phyloP scores from a whole-genome alignment of 768 basidiomycete species.

The Mycena haematopus region DNA sequence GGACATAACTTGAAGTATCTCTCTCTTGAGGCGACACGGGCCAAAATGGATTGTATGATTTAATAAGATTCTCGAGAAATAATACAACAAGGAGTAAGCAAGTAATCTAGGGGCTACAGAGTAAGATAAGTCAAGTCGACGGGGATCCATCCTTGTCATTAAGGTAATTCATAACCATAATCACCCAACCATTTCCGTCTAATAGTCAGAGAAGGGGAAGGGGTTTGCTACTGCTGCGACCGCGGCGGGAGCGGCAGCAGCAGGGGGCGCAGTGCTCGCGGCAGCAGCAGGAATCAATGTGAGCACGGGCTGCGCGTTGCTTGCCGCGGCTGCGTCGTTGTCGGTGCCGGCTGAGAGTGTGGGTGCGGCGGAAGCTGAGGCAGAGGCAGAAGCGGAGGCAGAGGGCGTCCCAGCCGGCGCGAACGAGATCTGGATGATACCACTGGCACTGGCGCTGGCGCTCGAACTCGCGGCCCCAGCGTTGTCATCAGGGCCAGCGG shows the following conservation, averaged over 20 bases:
- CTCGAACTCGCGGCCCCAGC: too few species aligned
- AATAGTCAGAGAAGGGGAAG: constrained; percentile 25
- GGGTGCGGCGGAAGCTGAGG: background rate
- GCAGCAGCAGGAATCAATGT: constrained; percentile 1
- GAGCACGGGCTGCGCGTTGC: background rate
- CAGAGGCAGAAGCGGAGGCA: constrained; percentile 1
- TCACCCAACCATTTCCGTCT: background rate
- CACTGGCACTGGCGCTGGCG: background rate
- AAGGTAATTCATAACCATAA: background rate
- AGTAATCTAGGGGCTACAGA: constrained; percentile 11
- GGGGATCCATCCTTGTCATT: background rate
- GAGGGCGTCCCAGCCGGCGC: background rate
- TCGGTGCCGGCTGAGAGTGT: background rate
- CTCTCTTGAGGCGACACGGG: too few species aligned
- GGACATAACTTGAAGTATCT: too few species aligned
- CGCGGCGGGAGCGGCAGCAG: background rate
- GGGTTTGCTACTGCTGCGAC: constrained; percentile 14
- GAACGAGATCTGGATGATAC: constrained; percentile 17
- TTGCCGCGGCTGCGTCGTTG: background rate
- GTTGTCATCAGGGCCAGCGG: too few species aligned
- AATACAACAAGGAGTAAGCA: background rate
- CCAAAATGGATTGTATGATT: too few species aligned
- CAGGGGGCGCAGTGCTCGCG: constrained; percentile 1
- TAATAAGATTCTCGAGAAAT: too few species aligned
- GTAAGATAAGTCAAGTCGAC: background rate